phyloP scores from a whole-genome alignment of 352 stramenopile species.

The Phytophthora sansomeana region DNA sequence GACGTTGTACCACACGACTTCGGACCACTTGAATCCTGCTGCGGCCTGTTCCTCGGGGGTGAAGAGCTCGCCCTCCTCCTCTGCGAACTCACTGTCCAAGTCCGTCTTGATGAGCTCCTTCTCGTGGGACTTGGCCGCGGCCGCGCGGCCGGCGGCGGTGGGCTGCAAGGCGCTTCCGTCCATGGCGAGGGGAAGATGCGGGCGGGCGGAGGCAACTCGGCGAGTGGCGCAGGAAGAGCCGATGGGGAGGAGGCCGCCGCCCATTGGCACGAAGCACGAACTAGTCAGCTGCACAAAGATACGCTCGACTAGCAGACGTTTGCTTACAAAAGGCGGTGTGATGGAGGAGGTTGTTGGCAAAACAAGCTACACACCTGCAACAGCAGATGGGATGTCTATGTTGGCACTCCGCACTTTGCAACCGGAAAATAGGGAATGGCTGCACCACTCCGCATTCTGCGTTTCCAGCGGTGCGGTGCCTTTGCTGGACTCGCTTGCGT shows the following conservation, averaged over 20 bases:
- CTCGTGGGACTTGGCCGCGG: background rate
- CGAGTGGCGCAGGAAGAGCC: constrained; percentile 12
- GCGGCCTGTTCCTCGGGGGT: constrained; percentile 42
- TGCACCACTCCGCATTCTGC: no score
- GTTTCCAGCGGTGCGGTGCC: background rate
- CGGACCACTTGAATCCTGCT: constrained; percentile 58
- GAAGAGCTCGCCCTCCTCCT: constrained; percentile 55
- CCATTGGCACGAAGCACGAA: constrained; percentile 12
- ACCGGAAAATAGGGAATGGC: no score
- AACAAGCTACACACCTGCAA: no score
- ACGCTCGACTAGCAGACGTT: background rate
- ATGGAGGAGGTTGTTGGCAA: no score
- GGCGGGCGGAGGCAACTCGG: constrained; percentile 17
- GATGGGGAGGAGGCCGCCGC: background rate
- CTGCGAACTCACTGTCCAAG: constrained; percentile 34
- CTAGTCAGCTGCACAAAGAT: background rate
- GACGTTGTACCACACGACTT: constrained; percentile 92
- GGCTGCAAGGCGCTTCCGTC: constrained; percentile 10
- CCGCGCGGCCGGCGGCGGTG: constrained; percentile 2
- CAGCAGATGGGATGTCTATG: no score
- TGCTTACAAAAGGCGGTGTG: no score
- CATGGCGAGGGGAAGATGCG: background rate
- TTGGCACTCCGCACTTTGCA: no score
- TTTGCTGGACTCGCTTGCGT: background rate
- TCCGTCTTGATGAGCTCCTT: constrained; percentile 25